Evolutionary conservation across 768 basidiomycete genomes (phyloP).

Genomic region (Macrolepiota albuminosa): DNA sequence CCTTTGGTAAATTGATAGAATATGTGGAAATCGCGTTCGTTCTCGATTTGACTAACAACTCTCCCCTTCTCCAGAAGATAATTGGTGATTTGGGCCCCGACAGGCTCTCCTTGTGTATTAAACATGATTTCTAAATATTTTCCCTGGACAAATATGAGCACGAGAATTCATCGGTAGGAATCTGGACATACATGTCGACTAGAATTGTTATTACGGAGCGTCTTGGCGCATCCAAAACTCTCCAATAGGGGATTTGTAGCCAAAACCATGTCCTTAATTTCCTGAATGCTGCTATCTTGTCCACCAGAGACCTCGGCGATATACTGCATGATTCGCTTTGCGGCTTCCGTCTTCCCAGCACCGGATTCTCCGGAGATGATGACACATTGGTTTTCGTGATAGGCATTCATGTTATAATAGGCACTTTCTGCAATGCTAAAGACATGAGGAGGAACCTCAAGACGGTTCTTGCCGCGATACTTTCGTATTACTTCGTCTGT

Average conservation of each 20-base stretch:
- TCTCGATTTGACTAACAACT: constrained; percentile 93
- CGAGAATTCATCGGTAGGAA: not conserved
- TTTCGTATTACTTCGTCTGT: constrained; percentile 80
- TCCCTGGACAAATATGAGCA: constrained; percentile 49
- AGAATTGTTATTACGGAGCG: constrained; percentile 96
- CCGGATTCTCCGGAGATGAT: constrained; percentile 99
- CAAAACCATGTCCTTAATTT: constrained; percentile 99
- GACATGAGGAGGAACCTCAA: constrained; percentile 97
- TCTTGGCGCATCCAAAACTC: constrained; percentile 99
- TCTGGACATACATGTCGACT: constrained; percentile 82
- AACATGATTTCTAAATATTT: constrained; percentile 99
- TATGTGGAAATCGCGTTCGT: constrained; percentile 97
- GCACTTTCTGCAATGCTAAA: constrained; percentile 95
- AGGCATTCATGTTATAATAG: constrained; percentile 99
- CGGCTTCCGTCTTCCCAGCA: constrained; percentile 98
- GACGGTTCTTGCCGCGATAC: constrained; percentile 95
- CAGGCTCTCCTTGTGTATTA: constrained; percentile 85
- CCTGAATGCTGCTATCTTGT: constrained; percentile 86
- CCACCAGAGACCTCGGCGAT: constrained; percentile 95
- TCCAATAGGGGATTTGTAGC: constrained; percentile 97
- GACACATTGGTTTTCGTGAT: constrained; percentile 99
- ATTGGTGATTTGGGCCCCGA: constrained; percentile 98
- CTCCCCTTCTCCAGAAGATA: constrained; percentile 96
- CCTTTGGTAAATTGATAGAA: constrained; percentile 99
- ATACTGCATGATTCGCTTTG: constrained; percentile 99